A percentile compares a stretch with the other conserved stretches of the same genome.
Evolutionary conservation across 208 protist genomes (phyloP).

Genomic region (Kentomonas sorsogonicus): DNA sequence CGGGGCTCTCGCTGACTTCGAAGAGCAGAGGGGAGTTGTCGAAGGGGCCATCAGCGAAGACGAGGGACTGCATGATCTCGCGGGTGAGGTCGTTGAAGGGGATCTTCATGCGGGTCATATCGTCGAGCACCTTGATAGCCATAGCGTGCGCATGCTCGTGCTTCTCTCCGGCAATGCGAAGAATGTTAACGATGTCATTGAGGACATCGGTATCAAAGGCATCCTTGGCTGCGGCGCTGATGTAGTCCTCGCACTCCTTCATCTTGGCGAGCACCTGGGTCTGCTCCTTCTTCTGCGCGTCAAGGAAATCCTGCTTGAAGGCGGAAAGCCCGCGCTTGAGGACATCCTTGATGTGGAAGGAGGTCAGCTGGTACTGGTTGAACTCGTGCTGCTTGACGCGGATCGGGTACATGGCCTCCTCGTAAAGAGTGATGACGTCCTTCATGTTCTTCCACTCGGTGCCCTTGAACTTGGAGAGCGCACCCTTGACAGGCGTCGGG

Average conservation of each 20-base stretch:
- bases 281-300: slow-evolving; percentile 70
- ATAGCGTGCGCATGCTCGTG: slow-evolving; percentile 63
- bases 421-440: slow-evolving; percentile 65
- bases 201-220: slow-evolving; percentile 68
- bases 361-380: slow-evolving; percentile 56
- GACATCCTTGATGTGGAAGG: slow-evolving; percentile 85
- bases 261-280: slow-evolving; percentile 59
- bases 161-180: slow-evolving; percentile 78
- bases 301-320: slow-evolving; percentile 87
- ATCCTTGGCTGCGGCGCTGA: slow-evolving; percentile 38
- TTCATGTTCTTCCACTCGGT: slow-evolving; percentile 55
- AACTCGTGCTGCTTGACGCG: slow-evolving; percentile 48
- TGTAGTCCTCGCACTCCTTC: slow-evolving; percentile 60
- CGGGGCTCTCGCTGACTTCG: slow-evolving; percentile 82
- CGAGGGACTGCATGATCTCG: slow-evolving; percentile 58
- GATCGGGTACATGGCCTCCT: slow-evolving; percentile 78
- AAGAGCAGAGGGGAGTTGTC: slow-evolving; percentile 87
- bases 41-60: slow-evolving; percentile 78
- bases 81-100: slow-evolving; percentile 63
- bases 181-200: slow-evolving; percentile 86
- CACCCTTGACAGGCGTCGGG: slow-evolving; percentile 30
- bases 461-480: slow-evolving; percentile 60
- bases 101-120: slow-evolving; percentile 84
- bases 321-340: slow-evolving; percentile 81
- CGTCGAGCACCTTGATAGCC: slow-evolving; percentile 71